Evolutionary conservation across 2,329 filamentous ascomycete species (phyloP), one percentile per base, ranked within the genome.

Genomic region (Aspergillus aculeatinus): DNA sequence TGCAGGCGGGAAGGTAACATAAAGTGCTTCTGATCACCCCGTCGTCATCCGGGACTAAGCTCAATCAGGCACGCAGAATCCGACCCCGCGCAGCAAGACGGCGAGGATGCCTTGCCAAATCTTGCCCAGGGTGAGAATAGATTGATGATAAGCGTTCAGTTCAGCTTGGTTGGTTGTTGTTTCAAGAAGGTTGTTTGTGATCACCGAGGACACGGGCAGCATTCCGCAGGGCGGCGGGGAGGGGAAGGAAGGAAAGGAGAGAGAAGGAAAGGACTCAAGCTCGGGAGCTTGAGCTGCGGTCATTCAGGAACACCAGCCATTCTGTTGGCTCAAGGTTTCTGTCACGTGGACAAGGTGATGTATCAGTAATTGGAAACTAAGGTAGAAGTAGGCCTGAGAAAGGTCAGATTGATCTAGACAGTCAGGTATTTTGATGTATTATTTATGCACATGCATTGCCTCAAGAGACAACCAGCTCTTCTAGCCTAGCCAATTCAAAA

Each of bases 11-110:
- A 48, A 55, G 42, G 53, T 55, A 48, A 47, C 27, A 55, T 44
- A 21, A 48, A 47, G 42, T 25, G 42, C 27, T 47, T 48, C 27
- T 29, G n/a, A 31, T 27, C 39, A 48, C 21, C 27, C 52, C 16
- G 55, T 47, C 33, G 23, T 58, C 56, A 21, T 29, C 39, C 23
- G 44, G 42, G 12, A 31, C 51, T 55, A 50, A 25, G 35, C 57
- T 59, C 23, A 21, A 59, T 54, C 21, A 49, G 42, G 51, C n/a
- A 33, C 39, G 50, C 11, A 35, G 42, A 19, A 10, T 29, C 19
- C 44, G 31, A 31, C 57, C 50, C 42, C 44, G 44, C 51, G 23
- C 21, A 31, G 23, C 21, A 19, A 35, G 42, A 39, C 31, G n/a
- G 27, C 25, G 39, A 25, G 11, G 19, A 16, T 35, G 39, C 39